A percentile compares a stretch with the other conserved stretches of the same genome.
These are phyloP conservation scores for Talaromyces sp. DNA, from an alignment of 2,329 filamentous ascomycete genomes.

Conservation along the genomic window DNA sequence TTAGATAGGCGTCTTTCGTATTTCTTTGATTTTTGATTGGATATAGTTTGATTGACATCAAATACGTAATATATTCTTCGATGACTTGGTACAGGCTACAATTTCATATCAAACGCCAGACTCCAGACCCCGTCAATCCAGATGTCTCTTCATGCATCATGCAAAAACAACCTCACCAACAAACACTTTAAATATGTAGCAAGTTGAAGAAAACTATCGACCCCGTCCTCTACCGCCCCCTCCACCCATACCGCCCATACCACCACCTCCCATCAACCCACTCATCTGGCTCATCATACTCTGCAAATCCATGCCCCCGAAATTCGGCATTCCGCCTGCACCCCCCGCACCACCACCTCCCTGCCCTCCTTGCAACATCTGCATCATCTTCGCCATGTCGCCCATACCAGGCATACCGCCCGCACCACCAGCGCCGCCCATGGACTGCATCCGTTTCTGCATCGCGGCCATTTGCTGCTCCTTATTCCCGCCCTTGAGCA, in stretches of 20 bases:
- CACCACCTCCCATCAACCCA: constrained; percentile 53
- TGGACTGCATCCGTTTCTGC: constrained; percentile 91
- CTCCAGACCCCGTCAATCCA: constrained; percentile 8
- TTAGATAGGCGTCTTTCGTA: no score
- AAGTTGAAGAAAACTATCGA: constrained; percentile 19
- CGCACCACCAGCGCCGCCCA: constrained; percentile 71
- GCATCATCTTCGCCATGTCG: constrained; percentile 90
- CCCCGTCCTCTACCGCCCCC: constrained; percentile 29
- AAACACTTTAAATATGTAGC: neutral
- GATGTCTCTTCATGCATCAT: constrained; percentile 12
- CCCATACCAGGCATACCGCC: constrained; percentile 65
- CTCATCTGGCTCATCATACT: constrained; percentile 76
- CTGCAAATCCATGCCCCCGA: constrained; percentile 60
- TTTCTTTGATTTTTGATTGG: neutral
- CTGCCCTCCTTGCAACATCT: constrained; percentile 83
- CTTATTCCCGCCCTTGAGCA: constrained; percentile 87
- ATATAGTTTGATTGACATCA: neutral
- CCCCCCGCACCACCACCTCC: constrained; percentile 63
- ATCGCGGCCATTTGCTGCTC: constrained; percentile 92
- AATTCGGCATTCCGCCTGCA: constrained; percentile 61
- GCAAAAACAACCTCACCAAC: neutral
- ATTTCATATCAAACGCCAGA: constrained; percentile 4
- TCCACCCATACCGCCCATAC: constrained; percentile 15
- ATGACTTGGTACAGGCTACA: neutral
- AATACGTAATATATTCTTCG: neutral